Evolutionary conservation across 176 grass and related monocot species (phyloP), one percentile per base, ranked within the genome.

Genomic region (Carex scoparia): DNA sequence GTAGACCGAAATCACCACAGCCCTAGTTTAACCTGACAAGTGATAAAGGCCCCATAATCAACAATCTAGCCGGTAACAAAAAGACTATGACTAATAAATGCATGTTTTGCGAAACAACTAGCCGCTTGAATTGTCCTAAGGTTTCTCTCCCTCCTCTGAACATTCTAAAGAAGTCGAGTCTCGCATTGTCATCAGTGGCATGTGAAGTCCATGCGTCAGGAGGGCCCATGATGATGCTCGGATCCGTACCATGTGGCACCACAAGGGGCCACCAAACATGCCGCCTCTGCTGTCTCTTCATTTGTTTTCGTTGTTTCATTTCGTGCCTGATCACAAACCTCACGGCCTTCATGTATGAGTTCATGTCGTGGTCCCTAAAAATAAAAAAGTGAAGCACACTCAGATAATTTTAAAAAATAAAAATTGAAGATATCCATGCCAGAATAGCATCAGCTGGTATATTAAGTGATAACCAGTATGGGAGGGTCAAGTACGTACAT

Each of bases 361-460:
- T 86, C 84, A 98, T 81, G 77, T 98, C 96, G 19, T 98, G 96
- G 88, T 98, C 93, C 10, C 96, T 88, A 40, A 8, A 4, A 56
- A 42, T 10, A 81, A 81, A 63, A 27, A 14, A 27, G 44, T 11
- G 7, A 63, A 57, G 51, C 8, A 6, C 5, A 13, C 56, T 57
- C 28, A 77, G 73, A 77, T 49, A 76, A 51, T 71, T 40, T 40
- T 40, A 40, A 40, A 42, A 73, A 49, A 12, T 18, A 74, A 54
- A 11, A 32, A 56, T 56, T 15, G 56, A 55, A 5, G 23, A 77
- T 15, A 32, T 27, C 73, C 8, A 56, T 23, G 35, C 51, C 13
- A 33, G 23, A 77, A 32, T 7, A 9, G 28, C 11, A 78, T 56
- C 6, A 78, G 12, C 74, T 18, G 11, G 12, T 2, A 78, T 33